Percentiles rank a stretch among this genome's conserved stretches.
These are phyloP conservation scores for Cymodocea nodosa DNA, from an alignment of 116 monocot species.

Conservation along the genomic window DNA sequence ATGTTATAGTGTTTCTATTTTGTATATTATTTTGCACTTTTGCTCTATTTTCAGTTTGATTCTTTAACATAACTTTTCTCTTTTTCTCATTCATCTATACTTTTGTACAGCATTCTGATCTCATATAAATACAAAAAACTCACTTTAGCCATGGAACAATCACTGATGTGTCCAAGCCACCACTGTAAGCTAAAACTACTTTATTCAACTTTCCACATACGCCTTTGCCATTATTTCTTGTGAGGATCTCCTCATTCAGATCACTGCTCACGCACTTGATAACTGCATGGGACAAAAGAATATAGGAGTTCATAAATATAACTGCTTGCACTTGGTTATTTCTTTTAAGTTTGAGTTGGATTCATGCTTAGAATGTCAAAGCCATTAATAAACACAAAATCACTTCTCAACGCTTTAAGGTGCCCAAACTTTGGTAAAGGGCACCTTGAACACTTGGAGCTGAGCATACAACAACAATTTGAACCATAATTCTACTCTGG, in stretches of 20 bases:
- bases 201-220: constrained; percentile 66
- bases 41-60: not conserved
- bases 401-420: too few species aligned
- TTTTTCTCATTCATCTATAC: too few species aligned
- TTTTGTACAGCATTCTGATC: not conserved
- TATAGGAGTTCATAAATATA: too few species aligned
- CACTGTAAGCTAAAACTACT: constrained; percentile 92
- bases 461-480: too few species aligned
- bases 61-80: not conserved
- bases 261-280: constrained; percentile 1
- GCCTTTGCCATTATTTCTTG: constrained; percentile 5
- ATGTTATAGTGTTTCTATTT: too few species aligned
- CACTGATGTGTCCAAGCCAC: constrained; percentile 96
- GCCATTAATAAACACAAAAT: too few species aligned
- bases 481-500: too few species aligned
- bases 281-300: constrained; percentile 1
- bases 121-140: not conserved
- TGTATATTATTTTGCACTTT: not conserved
- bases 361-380: too few species aligned
- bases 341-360: not conserved
- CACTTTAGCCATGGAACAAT: constrained; percentile 96
- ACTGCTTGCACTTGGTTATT: too few species aligned
- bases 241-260: not conserved
- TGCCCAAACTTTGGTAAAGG: too few species aligned
- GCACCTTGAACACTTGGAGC: too few species aligned